These are phyloP conservation scores for Thielaviopsis punctulata DNA, from an alignment of 2,329 filamentous ascomycete species.

Conservation along the genomic window DNA sequence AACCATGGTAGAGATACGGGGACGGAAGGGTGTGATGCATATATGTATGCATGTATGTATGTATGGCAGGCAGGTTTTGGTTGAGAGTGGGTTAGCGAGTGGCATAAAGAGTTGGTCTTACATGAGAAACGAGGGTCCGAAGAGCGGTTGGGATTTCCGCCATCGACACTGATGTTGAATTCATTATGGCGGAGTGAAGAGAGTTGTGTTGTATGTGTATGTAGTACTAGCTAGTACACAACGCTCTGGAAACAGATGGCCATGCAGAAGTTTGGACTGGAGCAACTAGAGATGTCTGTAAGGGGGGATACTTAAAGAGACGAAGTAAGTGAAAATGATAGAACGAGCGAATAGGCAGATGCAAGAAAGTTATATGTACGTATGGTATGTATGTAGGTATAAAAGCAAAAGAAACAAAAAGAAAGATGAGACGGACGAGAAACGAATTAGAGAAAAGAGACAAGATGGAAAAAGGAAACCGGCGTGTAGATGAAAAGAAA, in stretches of 20 bases:
- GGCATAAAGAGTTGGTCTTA: conserved; percentile 25
- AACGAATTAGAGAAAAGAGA: not conserved
- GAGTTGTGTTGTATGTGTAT: not conserved
- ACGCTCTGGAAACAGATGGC: not conserved
- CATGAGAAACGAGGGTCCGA: conserved; percentile 73
- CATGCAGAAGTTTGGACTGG: too few relatives aligned
- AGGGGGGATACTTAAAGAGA: too few relatives aligned
- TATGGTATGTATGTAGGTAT: not conserved
- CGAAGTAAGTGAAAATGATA: too few relatives aligned
- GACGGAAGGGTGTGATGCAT: too few relatives aligned
- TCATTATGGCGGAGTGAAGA: conserved; percentile 25
- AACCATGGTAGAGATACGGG: not conserved
- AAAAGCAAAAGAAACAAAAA: not conserved
- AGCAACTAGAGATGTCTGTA: too few relatives aligned
- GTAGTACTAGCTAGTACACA: not conserved
- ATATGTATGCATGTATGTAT: too few relatives aligned
- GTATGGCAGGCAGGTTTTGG: too few relatives aligned
- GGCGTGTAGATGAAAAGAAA: not conserved
- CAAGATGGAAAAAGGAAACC: not conserved
- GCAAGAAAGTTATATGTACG: too few relatives aligned
- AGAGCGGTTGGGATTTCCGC: conserved; percentile 80
- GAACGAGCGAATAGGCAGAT: too few relatives aligned
- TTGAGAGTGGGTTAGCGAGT: not conserved
- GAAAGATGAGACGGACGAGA: not conserved
- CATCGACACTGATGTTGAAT: conserved; percentile 60